Evolutionary conservation across 1,284 basidiomycete species (phyloP), one percentile per base, ranked within the genome.

Genomic region (Tylopilus sp.): DNA sequence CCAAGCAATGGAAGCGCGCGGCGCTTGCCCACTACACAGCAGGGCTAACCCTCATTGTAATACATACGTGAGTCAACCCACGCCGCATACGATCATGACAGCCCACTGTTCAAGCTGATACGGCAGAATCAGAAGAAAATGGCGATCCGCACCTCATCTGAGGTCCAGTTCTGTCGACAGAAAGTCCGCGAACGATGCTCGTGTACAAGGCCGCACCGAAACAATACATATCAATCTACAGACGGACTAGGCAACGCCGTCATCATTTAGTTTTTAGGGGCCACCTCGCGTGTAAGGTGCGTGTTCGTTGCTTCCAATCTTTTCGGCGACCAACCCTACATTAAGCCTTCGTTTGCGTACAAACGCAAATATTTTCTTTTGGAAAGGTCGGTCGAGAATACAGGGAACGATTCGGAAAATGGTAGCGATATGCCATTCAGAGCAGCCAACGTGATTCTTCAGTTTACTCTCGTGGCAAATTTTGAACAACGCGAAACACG

Each of bases 81-180:
- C 18, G 33, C 45, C 36, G 7, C 12, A 35, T 24, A 24, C 37
- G 53, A 57, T 45, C 29, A n/a, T n/a, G 34, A 31, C 33, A 20
- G 28, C 47, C 44, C 9, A 10, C 7, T 31, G 31, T 24, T 6
- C 21, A 24, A 24, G 21, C 21, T n/a, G 18, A 15, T 24, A 29
- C 29, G 18, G 40, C 35, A 37, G 9, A 6, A 21, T 36, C n/a
- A 34, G 8, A 28, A 33, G 33, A 48, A 48, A 40, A 58, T 55
- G 55, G 45, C 52, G 60, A 62, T 56, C 58, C 60, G 48, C 57
- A 54, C 30, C 41, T 34, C 36, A 38, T 10, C 36, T 34, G 15
- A 44, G 9, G 15, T 9, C 38, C 20, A 40, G 17, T 6, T n/a
- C 39, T 20, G 14, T 18, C 7, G 18, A 24, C 6, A 30, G 30